Evolutionary conservation across 129 eudicot genomes (phyloP).

Genomic region (Mikania micrantha): DNA sequence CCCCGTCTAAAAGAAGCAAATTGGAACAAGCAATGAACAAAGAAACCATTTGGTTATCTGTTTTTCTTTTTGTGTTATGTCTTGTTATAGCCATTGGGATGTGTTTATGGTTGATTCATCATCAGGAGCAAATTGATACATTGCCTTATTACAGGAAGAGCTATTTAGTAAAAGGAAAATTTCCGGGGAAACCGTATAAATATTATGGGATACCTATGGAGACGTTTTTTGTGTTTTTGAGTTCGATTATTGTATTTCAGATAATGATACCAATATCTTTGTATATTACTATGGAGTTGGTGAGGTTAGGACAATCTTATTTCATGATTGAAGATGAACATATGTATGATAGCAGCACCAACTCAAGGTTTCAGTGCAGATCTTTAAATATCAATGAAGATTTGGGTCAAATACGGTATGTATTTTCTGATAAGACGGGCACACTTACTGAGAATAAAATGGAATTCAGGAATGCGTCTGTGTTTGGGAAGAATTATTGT

Average conservation of each 20-base stretch:
- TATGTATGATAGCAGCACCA: constrained; percentile 57
- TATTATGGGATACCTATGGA: constrained; percentile 90
- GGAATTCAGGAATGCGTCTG: constrained; percentile 77
- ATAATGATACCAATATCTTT: constrained; percentile 93
- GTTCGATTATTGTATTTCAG: constrained; percentile 88
- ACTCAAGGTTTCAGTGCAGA: constrained; percentile 89
- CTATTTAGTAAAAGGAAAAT: constrained; percentile 35
- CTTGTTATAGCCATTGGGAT: constrained; percentile 66
- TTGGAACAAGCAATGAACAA: constrained; percentile 79
- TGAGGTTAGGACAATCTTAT: constrained; percentile 87
- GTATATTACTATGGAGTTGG: constrained; percentile 93
- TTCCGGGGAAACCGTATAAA: constrained; percentile 53
- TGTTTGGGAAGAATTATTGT: constrained; percentile 57
- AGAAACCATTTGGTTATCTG: constrained; percentile 79
- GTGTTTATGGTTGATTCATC: constrained; percentile 70
- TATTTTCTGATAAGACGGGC: constrained; percentile 92
- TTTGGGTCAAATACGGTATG: constrained; percentile 83
- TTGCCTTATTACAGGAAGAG: constrained; percentile 76
- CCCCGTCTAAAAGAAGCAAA: constrained; percentile 84
- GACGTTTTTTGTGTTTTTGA: constrained; percentile 79
- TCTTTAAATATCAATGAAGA: too few relatives aligned
- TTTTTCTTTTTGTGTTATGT: constrained; percentile 69
- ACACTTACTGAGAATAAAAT: constrained; percentile 94
- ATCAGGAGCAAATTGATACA: constrained; percentile 51
- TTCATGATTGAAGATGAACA: constrained; percentile 88